Conservation (phyloP, 192 early-diverging fungal genomes). For the Rhizoclosmatium globosum region DNA sequence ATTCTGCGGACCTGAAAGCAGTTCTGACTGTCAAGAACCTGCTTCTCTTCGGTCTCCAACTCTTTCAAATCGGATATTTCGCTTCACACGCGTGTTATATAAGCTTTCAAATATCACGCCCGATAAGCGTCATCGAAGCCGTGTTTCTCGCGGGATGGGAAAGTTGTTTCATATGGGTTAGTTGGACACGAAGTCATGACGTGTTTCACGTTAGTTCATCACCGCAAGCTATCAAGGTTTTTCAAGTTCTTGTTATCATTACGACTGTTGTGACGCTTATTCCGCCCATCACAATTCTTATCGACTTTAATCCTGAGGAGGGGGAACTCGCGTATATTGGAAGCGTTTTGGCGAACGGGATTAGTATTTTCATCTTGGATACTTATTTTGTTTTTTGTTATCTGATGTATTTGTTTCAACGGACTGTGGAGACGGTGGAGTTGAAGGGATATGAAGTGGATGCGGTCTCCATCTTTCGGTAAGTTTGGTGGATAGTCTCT, state of each 20-base stretch:
- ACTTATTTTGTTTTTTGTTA: not conserved
- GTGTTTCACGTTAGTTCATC: not conserved
- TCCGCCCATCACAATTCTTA: not conserved
- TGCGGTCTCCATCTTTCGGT: not conserved
- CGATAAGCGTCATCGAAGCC: not conserved
- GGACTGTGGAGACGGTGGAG: not conserved
- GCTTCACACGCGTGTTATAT: not conserved
- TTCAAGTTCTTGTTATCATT: not conserved
- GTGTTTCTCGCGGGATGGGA: not conserved
- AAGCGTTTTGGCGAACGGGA: not conserved
- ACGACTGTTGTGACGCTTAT: not conserved
- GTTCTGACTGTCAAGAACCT: not conserved
- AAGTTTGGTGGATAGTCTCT: not conserved
- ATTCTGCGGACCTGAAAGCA: not conserved
- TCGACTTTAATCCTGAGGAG: not conserved
- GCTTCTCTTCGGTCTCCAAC: not conserved
- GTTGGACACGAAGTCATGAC: not conserved
- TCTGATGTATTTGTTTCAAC: not conserved
- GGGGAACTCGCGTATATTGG: not conserved
- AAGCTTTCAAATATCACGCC: not conserved
- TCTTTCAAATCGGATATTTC: not conserved
- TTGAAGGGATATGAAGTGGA: not conserved
- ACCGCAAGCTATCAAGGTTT: not conserved
- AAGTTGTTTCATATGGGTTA: not conserved
- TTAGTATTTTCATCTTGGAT: not conserved